phyloP scores from a whole-genome alignment of 306 rosid genomes.

The Canavalia gladiata region DNA sequence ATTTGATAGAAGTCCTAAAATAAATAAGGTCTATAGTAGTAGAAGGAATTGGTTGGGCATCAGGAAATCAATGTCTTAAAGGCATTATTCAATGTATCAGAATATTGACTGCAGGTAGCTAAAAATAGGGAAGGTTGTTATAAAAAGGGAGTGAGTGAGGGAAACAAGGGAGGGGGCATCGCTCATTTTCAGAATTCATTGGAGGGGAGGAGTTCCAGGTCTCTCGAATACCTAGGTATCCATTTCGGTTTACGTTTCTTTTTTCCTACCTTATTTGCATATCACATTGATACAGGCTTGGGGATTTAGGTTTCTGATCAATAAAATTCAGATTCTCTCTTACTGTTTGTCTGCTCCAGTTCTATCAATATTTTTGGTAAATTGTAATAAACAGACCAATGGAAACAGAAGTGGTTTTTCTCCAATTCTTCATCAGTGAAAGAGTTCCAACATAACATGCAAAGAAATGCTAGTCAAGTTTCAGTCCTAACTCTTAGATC shows the following conservation, averaged over 20 bases:
- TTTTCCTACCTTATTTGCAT: no score
- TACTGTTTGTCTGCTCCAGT: background rate
- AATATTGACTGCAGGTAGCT: background rate
- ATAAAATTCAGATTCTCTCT: background rate
- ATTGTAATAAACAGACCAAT: background rate
- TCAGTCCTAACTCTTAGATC: conserved; percentile 31
- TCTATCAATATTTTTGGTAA: no score
- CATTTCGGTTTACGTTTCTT: no score
- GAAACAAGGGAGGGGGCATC: background rate
- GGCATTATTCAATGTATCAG: no score
- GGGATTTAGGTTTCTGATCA: background rate
- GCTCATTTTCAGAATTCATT: background rate
- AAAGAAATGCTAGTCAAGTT: conserved; percentile 25
- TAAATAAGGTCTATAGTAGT: no score
- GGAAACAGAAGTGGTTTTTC: conserved; percentile 11
- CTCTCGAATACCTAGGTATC: no score
- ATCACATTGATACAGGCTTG: no score
- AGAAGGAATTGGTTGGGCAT: no score
- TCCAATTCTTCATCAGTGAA: background rate
- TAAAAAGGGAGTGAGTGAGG: background rate
- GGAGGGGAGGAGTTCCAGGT: background rate
- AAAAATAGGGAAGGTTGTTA: background rate
- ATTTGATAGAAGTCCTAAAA: background rate
- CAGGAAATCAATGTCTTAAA: no score
- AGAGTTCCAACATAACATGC: conserved; percentile 27